Conservation (phyloP, 768 basidiomycete species). For the Lactifluus piperatus region DNA sequence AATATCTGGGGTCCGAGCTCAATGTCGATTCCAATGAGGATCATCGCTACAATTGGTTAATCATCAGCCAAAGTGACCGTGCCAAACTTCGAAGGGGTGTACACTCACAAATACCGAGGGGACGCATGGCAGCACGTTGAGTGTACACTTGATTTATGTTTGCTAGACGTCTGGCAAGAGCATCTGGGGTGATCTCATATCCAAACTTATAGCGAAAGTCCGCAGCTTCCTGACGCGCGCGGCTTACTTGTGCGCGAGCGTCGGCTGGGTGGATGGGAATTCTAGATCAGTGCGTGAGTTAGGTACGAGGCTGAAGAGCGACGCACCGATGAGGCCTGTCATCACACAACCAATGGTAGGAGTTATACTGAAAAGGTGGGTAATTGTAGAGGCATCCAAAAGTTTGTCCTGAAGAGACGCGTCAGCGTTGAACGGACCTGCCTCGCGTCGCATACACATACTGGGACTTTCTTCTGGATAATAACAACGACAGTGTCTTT, state of each 20-base stretch:
- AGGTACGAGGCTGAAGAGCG: neutral
- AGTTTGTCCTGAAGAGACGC: slow-evolving; percentile 74
- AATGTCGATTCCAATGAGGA: slow-evolving; percentile 86
- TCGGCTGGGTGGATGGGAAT: slow-evolving; percentile 52
- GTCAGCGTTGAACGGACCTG: neutral
- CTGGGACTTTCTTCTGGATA: slow-evolving; percentile 97
- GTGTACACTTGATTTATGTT: slow-evolving; percentile 99
- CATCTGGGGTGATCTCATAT: slow-evolving; percentile 96
- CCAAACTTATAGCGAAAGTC: slow-evolving; percentile 95
- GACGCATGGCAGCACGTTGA: slow-evolving; percentile 94
- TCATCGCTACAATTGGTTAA: slow-evolving; percentile 62
- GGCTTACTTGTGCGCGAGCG: slow-evolving; percentile 78
- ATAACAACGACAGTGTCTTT: slow-evolving; percentile 94
- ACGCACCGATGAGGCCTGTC: slow-evolving; percentile 90
- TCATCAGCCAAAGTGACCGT: neutral
- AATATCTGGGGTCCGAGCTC: slow-evolving; percentile 94
- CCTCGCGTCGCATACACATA: slow-evolving; percentile 27
- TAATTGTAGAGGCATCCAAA: slow-evolving; percentile 87
- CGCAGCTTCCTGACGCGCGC: slow-evolving; percentile 84
- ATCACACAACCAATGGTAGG: slow-evolving; percentile 96
- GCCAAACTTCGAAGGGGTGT: neutral
- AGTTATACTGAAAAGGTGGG: slow-evolving; percentile 93
- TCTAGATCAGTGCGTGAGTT: neutral
- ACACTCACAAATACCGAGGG: slow-evolving; percentile 81
- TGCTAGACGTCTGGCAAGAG: slow-evolving; percentile 87